phyloP scores from a whole-genome alignment of 2,329 filamentous ascomycete genomes.

The Ophiocordyceps unilateralis region DNA sequence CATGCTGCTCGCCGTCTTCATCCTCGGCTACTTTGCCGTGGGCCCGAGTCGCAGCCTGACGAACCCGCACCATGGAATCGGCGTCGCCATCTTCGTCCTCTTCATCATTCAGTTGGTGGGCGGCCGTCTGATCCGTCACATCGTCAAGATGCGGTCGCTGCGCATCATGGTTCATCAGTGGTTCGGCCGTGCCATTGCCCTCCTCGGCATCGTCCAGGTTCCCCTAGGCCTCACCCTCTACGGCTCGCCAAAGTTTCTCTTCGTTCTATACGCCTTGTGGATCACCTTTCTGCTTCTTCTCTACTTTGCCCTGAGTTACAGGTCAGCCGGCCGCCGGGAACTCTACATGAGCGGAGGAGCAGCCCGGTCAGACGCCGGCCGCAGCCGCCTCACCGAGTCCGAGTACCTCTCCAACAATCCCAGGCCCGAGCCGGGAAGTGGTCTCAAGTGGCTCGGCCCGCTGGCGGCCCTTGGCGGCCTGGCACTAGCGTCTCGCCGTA shows the following conservation, averaged over 20 bases:
- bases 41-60: constrained; percentile 53
- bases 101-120: constrained; percentile 55
- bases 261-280: constrained; percentile 73
- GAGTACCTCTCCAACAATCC: constrained; percentile 20
- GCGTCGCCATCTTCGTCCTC: constrained; percentile 59
- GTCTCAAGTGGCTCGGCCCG: constrained; percentile 31
- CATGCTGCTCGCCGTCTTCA: constrained; percentile 52
- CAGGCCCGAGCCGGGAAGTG: constrained; percentile 13
- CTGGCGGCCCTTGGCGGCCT: constrained; percentile 34
- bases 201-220: constrained; percentile 75
- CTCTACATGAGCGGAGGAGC: constrained; percentile 34
- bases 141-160: constrained; percentile 29
- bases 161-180: constrained; percentile 66
- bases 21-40: constrained; percentile 64
- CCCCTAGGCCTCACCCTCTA: constrained; percentile 82
- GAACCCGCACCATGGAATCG: constrained; percentile 76
- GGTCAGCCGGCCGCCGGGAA: constrained; percentile 35
- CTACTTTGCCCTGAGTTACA: constrained; percentile 69
- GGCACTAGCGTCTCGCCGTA: constrained; percentile 27
- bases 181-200: constrained; percentile 59
- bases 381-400: constrained; percentile 20
- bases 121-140: constrained; percentile 43
- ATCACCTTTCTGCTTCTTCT: constrained; percentile 52
- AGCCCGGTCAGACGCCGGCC: constrained; percentile 32
- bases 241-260: constrained; percentile 70